A percentile compares a stretch with the other conserved stretches of the same genome.
phyloP scores from a whole-genome alignment of 805 yeast species.

The Spencermartinsiella europaea region DNA sequence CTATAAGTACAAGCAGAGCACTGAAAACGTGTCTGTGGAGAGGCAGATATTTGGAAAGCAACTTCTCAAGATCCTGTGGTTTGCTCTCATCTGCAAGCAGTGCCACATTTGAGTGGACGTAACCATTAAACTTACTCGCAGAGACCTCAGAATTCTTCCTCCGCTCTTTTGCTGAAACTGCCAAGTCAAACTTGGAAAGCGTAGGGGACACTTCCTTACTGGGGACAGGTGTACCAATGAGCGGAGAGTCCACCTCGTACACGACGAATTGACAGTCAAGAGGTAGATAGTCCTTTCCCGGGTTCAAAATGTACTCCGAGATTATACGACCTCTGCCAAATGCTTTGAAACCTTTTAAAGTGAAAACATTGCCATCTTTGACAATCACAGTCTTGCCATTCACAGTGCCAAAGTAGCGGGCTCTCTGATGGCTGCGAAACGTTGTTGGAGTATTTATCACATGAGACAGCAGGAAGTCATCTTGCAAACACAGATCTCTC shows the following conservation, averaged over 20 bases:
- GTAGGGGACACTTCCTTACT: slow-evolving; percentile 18
- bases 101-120: not conserved
- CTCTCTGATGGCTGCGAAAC: slow-evolving; percentile 20
- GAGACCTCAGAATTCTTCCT: not conserved
- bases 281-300: slow-evolving; percentile 57
- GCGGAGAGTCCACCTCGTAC: slow-evolving; percentile 51
- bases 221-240: slow-evolving; percentile 40
- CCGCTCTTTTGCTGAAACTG: not conserved
- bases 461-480: slow-evolving; percentile 61
- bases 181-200: slow-evolving; percentile 10
- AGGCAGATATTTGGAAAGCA: slow-evolving; percentile 37
- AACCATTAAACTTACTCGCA: slow-evolving; percentile 10
- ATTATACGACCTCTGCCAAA: slow-evolving; percentile 42
- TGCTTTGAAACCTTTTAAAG: slow-evolving; percentile 54
- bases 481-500: slow-evolving; percentile 50
- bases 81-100: not conserved
- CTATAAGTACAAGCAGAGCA: slow-evolving; percentile 38
- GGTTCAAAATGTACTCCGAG: slow-evolving; percentile 43
- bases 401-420: slow-evolving; percentile 22
- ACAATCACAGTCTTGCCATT: slow-evolving; percentile 47
- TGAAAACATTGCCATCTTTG: slow-evolving; percentile 48
- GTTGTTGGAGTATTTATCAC: slow-evolving; percentile 40
- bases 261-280: slow-evolving; percentile 52
- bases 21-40: slow-evolving; percentile 37
- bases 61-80: slow-evolving; percentile 32